phyloP scores from a whole-genome alignment of 371 early-diverging fungal species.

The Mucor velutinosus region DNA sequence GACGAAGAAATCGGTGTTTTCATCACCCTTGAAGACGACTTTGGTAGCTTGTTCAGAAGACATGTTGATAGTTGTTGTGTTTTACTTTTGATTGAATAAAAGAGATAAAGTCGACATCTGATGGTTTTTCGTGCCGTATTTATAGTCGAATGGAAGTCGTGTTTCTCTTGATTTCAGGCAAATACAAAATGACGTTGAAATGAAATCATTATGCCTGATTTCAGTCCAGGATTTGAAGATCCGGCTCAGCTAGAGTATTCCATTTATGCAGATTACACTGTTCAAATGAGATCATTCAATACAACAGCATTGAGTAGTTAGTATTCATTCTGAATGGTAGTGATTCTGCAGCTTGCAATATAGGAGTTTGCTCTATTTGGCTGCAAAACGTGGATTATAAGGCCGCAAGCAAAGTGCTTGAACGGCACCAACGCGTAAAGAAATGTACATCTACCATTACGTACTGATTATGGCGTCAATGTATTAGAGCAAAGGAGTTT shows the following conservation, averaged over 20 bases:
- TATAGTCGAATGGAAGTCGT: not conserved
- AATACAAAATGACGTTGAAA: not conserved
- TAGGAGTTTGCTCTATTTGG: too few relatives aligned
- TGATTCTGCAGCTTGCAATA: too few relatives aligned
- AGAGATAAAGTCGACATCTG: not conserved
- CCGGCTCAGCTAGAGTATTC: not conserved
- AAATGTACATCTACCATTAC: too few relatives aligned
- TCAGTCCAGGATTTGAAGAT: not conserved
- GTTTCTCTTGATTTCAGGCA: not conserved
- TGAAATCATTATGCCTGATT: not conserved
- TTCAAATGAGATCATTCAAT: not conserved
- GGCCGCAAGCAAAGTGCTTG: too few relatives aligned
- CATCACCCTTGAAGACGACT: slow-evolving; percentile 30
- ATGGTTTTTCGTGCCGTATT: not conserved
- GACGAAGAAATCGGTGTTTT: slow-evolving; percentile 44
- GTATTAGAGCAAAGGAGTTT: too few relatives aligned
- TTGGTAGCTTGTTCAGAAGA: slow-evolving; percentile 27
- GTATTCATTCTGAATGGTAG: too few relatives aligned
- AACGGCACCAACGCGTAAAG: too few relatives aligned
- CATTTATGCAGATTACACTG: not conserved
- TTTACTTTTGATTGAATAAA: not conserved
- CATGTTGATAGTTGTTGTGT: slow-evolving; percentile 10
- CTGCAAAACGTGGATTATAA: too few relatives aligned
- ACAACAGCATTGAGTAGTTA: too few relatives aligned
- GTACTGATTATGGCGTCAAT: too few relatives aligned